These are phyloP conservation scores for Leishmania gerbilli DNA, from an alignment of 208 protist genomes.

Conservation along the genomic window DNA sequence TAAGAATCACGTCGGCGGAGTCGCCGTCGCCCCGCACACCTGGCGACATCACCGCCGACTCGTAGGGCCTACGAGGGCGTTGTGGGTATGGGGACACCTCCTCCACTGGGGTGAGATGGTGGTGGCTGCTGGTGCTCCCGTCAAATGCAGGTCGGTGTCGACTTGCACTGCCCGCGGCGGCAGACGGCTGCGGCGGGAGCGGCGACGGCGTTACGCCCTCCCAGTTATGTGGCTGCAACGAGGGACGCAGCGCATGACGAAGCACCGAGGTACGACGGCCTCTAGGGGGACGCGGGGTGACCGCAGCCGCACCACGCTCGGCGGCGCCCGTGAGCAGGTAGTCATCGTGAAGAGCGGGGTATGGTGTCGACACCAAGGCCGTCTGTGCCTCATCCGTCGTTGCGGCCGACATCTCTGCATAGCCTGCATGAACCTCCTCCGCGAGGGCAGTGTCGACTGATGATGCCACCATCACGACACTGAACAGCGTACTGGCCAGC, in stretches of 20 bases:
- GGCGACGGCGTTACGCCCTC: not conserved
- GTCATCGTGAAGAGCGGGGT: not conserved
- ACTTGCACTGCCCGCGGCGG: not conserved
- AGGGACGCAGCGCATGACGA: not conserved
- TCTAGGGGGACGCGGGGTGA: not conserved
- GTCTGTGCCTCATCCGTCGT: not conserved
- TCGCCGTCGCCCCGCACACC: not conserved
- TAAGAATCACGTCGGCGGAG: not conserved
- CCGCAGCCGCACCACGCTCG: not conserved
- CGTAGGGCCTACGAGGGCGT: not conserved
- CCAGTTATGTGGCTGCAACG: not conserved
- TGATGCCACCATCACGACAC: conserved; percentile 31
- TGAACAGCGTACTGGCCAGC: conserved; percentile 29
- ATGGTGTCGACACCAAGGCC: not conserved
- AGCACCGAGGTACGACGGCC: not conserved
- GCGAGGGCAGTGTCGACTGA: not conserved
- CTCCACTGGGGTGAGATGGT: not conserved
- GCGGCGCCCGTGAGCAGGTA: not conserved
- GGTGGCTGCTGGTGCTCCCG: not conserved
- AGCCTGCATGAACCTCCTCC: not conserved
- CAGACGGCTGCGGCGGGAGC: not conserved
- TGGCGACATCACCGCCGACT: not conserved
- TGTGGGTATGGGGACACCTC: not conserved
- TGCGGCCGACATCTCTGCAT: not conserved
- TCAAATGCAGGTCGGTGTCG: not conserved